Evolutionary conservation across 176 grass and related monocot species (phyloP), one percentile per base, ranked within the genome.

Genomic region (Alloteropsis semialata): DNA sequence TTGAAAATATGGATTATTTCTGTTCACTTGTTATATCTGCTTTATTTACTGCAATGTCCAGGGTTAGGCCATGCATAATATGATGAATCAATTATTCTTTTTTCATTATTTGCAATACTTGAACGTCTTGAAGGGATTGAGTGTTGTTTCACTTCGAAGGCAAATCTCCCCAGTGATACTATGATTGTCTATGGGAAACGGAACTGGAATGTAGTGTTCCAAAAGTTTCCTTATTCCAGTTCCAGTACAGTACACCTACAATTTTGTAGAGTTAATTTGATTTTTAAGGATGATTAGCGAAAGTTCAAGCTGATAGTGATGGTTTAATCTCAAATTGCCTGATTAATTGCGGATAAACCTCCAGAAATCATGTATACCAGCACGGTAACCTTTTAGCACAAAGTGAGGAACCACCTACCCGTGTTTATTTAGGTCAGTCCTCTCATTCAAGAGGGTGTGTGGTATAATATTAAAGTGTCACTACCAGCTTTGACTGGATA

Each of bases 1-100:
- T 22, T 80, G 68, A 55, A 55, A 45, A 80, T 43, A 24, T 80
- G 18, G 12, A 30, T 42, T 41, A 58, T 81, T 14, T 86, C 16
- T 74, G 24, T 4, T 43, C 22, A 7, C 6, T 46, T 63, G 37
- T 46, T 63, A 45, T 84, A 6, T 72, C 21, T 51, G 18, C 16
- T 57, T 79, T 65, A 36, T 62, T 48, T 68, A 68, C 22, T 75
- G 12, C 14, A 54, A 65, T 76, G 22, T 51, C 16, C 22, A 48
- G 5, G 18, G 12, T 57, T 72, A 83, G 66, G 33, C 28, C 38
- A 66, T 79, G 30, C 77, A 41, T 54, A 76, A 13, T 17, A 11
- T 57, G 54, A 25, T 57, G 22, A 7, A 7, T 53, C n/a, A 2
- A 41, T 39, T 15, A 63, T 30, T 38, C 8, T 8, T 45, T 43